Base-by-base conservation (phyloP, 1,139 yeast species). In the Saccharomyces hybrid region DNA sequence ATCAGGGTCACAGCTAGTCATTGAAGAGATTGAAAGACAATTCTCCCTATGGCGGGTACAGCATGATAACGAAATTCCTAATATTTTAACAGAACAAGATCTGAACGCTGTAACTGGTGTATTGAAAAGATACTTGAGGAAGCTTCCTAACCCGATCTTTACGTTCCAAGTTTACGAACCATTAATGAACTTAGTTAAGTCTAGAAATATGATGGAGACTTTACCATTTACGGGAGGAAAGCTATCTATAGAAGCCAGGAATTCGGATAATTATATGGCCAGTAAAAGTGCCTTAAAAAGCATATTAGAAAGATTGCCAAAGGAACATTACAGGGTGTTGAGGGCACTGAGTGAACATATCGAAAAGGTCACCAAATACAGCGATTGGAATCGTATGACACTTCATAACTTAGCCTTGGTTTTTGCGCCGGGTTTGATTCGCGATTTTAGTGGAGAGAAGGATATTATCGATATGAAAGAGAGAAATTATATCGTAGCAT, bases 351-450 rank as follows among this genome's bases (percentile, higher is more conserved):
- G 87, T 55, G 74, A 75, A 55, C 99, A 93, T 73, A 75, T 93
- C 60, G 75, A 78, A 49, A 72, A 78, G 58, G 80, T 88, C 31
- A 78, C 78, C 53, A 70, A 74, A 7, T 73, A 75, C 66, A 75
- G 79, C 47, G 69, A 71, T 16, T 68, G 72, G 46, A 88, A 86
- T 64, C 76, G 88, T 68, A 93, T 93, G 99, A 88, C 81, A 32
- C 75, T 80, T 61, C 83, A 84, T 68, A 90, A 95, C 64, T 72
- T 95, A 56, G 86, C 97, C 1, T 93, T 95, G 51, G 97, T 93
- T 16, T 93, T 93, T 76, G 97, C 98, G 0, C 99, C 99, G 1
- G 90, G 98, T 2, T 74, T 93, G 52, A 87, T 90, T 0, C 77
- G 97, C 57, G 97, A 90, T 62, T 75, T 78, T 58, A 79, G 83